Base-by-base conservation (phyloP, 2,329 filamentous ascomycete genomes). In the Xylariaceae sp. region DNA sequence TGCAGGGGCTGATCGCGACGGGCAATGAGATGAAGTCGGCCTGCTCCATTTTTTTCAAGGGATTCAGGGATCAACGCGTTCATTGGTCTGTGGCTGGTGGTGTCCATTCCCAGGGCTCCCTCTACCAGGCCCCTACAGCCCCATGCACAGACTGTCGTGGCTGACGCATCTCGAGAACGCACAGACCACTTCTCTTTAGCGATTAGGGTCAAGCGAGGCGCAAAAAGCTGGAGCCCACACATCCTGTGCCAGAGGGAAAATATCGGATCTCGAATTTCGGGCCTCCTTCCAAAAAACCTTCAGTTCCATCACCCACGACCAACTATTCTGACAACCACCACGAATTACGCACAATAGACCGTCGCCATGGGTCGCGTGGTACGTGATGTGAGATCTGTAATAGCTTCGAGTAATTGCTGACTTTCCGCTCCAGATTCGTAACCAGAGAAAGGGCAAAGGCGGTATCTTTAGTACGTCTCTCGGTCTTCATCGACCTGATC, bases 391-490 rank as follows among this genome's bases (percentile, higher is more conserved):
- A 18, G 24, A 26, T 26, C 11, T 11, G 22, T 6, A 6, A 26
- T 11, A 6, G 22, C 22, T 26, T 6, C 22, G 11, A 11, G 26
- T 33, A 28, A 17, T 19, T 13, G 3, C n/a, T n/a, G 35, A 12
- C 22, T 39, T 17, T 17, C 37, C 45, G 41, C 51, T 45, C 31
- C 50, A 70, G 67, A 81, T 81, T 73, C 76, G 78, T 71, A 81
- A 81, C 69, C 78, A 81, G 76, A 60, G 60, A 60, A 62, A 62
- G 59, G 60, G 60, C 52, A 45, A 56, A 46, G 59, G 60, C 48
- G 52, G 57, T 55, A 62, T 62, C 55, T 62, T 62, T 47, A 60
- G 59, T 62, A 61, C 56, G 59, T 61, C 29, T 37, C 18, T 46
- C 38, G 36, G 34, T 37, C 19, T 22, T 36, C 33, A 22, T 18